phyloP scores from a whole-genome alignment of 176 grass and related monocot species.

The Oryza glaberrima region DNA sequence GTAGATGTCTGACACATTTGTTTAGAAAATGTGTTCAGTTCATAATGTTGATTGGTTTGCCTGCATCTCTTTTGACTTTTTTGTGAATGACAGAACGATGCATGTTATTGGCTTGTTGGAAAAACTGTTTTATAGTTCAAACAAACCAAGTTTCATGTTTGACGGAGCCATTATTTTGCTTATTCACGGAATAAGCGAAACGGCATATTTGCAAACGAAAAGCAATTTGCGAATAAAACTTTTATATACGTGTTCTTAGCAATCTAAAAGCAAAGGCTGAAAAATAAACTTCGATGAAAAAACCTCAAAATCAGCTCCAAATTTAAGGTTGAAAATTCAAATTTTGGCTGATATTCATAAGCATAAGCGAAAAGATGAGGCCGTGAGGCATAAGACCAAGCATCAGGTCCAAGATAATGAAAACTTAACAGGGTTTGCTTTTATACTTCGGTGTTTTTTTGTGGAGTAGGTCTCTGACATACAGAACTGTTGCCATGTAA shows the following conservation, averaged over 20 bases:
- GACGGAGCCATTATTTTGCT: too few species aligned
- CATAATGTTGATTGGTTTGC: neutral
- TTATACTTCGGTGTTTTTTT: neutral
- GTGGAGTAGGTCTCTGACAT: neutral
- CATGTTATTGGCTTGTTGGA: neutral
- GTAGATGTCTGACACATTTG: neutral
- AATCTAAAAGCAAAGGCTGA: too few species aligned
- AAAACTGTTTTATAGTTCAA: neutral
- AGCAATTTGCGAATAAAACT: too few species aligned
- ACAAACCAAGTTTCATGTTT: neutral
- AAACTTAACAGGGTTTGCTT: neutral
- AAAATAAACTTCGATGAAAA: too few species aligned
- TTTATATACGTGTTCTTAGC: too few species aligned
- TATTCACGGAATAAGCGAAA: too few species aligned
- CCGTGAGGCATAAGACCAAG: neutral
- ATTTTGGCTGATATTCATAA: too few species aligned
- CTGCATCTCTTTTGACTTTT: conserved; percentile 3
- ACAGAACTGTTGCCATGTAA: neutral
- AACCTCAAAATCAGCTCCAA: too few species aligned
- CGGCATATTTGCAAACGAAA: too few species aligned
- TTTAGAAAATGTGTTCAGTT: conserved; percentile 22
- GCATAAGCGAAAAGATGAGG: too few species aligned
- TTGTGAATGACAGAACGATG: conserved; percentile 5
- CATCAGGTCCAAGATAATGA: neutral
- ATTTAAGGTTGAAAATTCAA: too few species aligned